Evolutionary conservation across 768 basidiomycete genomes (phyloP), one percentile per base, ranked within the genome.

Genomic region (Pholiota molesta): DNA sequence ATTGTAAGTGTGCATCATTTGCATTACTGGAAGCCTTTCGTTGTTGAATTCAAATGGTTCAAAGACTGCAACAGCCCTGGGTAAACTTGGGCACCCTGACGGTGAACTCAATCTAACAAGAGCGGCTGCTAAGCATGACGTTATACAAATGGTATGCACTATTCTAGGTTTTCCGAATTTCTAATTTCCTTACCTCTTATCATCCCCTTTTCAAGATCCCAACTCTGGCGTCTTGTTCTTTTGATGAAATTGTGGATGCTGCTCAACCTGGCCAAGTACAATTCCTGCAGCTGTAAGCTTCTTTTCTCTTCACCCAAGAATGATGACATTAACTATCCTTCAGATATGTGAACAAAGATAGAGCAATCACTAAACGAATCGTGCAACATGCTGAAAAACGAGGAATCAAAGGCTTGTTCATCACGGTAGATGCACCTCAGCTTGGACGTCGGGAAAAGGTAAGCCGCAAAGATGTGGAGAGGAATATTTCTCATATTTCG

Each of bases 341-440:
- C 56, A 91, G 89, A 57, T 95, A 95, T 71, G 96, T 98, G 62
- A 97, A 97, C 78, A 88, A 87, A 65, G 93, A 98, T 71, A 83
- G 94, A 13, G 83, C 82, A 31, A 86, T 94, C 61, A 97, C 96
- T 11, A 87, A 89, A 74, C 86, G 87, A 65, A 86, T 94, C 58
- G 92, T 98, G 0, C 86, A 92, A 68, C 92, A 96, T 63, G 97
- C 97, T 1, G 95, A 96, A 75, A 78, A 83, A 64, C 86, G 95
- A 28, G 97, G 97, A 2, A 85, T 99, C 71, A 96, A 95, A 73
- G 97, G 84, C 3, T 79, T 99, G 13, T 98, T 99, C 75, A 97
- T 99, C 72, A 98, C 97, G 0, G 97, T 99, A 28, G 97, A 99
- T 76, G 97, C 97, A 0, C 97, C 97, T 6, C 95, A 97, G 67